Base-by-base conservation (phyloP, 2,329 filamentous ascomycete species). In the Cercospora zeae-maydis region DNA sequence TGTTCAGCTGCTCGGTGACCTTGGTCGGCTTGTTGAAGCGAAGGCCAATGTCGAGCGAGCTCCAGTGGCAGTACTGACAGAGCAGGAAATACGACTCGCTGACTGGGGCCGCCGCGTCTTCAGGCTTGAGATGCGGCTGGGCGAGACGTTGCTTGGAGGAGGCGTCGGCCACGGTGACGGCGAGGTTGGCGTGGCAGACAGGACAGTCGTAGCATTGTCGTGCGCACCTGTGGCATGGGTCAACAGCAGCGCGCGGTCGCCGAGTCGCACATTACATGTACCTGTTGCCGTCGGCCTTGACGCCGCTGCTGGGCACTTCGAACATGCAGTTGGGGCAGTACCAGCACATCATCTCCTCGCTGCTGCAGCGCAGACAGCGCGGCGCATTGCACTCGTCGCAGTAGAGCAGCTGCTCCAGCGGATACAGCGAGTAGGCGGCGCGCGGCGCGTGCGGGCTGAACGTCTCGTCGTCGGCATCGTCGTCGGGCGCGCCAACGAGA, bases 361-460 rank as follows among this genome's bases (percentile, higher is more conserved):
- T 86, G 59, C 96, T 90, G 74, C 95, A 99, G 78, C 92, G 84
- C 5, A 92, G 91, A 75, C 95, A 99, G 69, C 95, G 90, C 66
- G 98, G 96, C 77, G 96, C 90, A 75, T 96, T 92, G 76, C 95
- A 99, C 75, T 98, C 95, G 75, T 96, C 93, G 80, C 95, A 99
- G 80, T 96, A 99, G 42, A 98, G 84, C 27, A 99, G 85, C 74
- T 97, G 88, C 73, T 98, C 93, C 49, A 97, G 87, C 0, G 95
- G 93, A 74, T 93, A 97, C 33, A 99, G 82, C 68, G 92, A 93
- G 81, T 92, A 98, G 76, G 92, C 95, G 63, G 95, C 90, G 37
- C 93, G 88, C 14, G 90, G 86, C 64, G 88, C 88, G 70, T 90
- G 87, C 1, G 95, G 92, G 74, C 99, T 90, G 76, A 99, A 96